Base-by-base conservation (phyloP, 169 alveolate species). In the Eimeria praecox region DNA sequence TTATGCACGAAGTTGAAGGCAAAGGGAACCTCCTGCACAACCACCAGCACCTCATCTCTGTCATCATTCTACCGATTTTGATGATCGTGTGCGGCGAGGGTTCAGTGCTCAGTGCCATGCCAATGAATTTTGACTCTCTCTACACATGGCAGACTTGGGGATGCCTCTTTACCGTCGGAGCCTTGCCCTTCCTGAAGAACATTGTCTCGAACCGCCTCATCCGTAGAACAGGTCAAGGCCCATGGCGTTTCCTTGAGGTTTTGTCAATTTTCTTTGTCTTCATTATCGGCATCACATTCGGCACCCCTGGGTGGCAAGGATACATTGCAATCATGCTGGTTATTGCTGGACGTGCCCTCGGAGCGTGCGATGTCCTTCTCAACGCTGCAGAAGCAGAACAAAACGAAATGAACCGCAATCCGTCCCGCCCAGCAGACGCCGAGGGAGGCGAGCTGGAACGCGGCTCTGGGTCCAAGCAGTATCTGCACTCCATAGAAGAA, bases 211-310 rank as follows among this genome's bases (percentile, higher is more conserved):
- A 98, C 95, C 97, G 99, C 46, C 97, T 98, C 14, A 98, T 98
- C 96, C 97, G 99, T 86, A 97, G 98, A 82, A 98, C 99, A 22
- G 99, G 99, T n/a, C 99, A 98, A 93, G 99, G 98, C 69, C 99
- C 99, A 83, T 98, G 99, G 99, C 97, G 99, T 71, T 97, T 97
- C 94, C 97, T 98, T 40, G 99, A 98, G 96, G 97, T 98, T 54
- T 59, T 98, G 73, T 97, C 99, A 9, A 98, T 98, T 42, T 97
- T 97, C n/a, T 96, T 98, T 52, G 98, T 98, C 75, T 98, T 98
- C 95, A 89, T 98, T 80, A 98, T 98, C 83, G 99, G 99, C 86
- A 90, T 97, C 73, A 92, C 97, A 18, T 98, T 97, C 96, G 97
- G 97, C 94, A 95, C 96, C 83, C 98, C 98, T 52, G 97, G 98